Conservation (phyloP, 768 basidiomycete genomes). For the Leccinum obscurum region DNA sequence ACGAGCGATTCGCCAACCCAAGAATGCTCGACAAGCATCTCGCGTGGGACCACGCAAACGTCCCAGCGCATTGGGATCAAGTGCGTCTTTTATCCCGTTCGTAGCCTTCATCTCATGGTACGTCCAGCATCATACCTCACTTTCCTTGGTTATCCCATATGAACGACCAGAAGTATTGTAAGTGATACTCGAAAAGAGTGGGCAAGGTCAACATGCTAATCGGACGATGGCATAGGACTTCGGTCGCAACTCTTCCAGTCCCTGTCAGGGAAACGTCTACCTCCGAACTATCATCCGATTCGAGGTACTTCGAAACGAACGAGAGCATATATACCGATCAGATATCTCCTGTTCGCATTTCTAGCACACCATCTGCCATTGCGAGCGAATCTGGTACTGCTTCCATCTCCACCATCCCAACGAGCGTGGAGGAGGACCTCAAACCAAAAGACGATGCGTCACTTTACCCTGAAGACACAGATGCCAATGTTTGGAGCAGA, state of each 20-base stretch:
- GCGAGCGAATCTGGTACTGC: slow-evolving; percentile 8
- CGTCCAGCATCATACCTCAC: slow-evolving; percentile 14
- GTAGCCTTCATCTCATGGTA: neutral
- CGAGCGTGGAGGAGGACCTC: slow-evolving; percentile 21
- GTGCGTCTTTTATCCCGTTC: slow-evolving; percentile 14
- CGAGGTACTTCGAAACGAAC: neutral
- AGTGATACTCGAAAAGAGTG: slow-evolving; percentile 1
- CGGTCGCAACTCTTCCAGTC: slow-evolving; percentile 2
- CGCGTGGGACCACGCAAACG: slow-evolving; percentile 46
- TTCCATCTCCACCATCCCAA: slow-evolving; percentile 7
- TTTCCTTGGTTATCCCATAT: slow-evolving; percentile 21
- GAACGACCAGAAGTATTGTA: slow-evolving; percentile 11
- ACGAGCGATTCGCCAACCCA: slow-evolving; percentile 42
- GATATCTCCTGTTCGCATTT: slow-evolving; percentile 7
- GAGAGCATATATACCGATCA: slow-evolving; percentile 3
- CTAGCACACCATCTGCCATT: slow-evolving; percentile 14
- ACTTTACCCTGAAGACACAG: neutral
- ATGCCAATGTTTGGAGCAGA: slow-evolving; percentile 2
- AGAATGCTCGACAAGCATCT: slow-evolving; percentile 51
- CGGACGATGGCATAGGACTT: slow-evolving; percentile 1
- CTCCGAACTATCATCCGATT: slow-evolving; percentile 5
- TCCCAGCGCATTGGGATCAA: slow-evolving; percentile 40
- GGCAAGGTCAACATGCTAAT: neutral
- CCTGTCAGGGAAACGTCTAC: slow-evolving; percentile 6
- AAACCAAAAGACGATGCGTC: slow-evolving; percentile 22